Evolutionary conservation across 1,284 basidiomycete species (phyloP).

Genomic region (Malassezia caprae): DNA sequence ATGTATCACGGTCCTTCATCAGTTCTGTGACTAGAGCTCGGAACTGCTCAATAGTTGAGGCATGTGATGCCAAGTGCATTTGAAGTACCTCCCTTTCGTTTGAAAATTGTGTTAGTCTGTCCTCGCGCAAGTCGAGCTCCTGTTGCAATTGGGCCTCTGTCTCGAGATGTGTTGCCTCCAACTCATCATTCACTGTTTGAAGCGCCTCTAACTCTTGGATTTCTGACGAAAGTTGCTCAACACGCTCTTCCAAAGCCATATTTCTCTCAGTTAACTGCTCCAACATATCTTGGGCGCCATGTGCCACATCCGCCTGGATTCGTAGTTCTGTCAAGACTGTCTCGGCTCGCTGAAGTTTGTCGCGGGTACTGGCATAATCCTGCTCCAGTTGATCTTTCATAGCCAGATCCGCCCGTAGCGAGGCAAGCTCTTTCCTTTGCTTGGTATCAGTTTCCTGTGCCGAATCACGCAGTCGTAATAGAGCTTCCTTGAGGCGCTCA

Average conservation of each 20-base stretch:
- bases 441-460: constrained; percentile 78
- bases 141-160: constrained; percentile 84
- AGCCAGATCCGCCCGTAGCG: constrained; percentile 75
- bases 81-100: constrained; percentile 26
- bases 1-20: constrained; percentile 36
- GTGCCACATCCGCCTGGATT: constrained; percentile 82
- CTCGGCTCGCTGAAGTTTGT: constrained; percentile 51
- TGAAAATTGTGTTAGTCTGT: constrained; percentile 22
- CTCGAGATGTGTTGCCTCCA: constrained; percentile 91
- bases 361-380: constrained; percentile 22
- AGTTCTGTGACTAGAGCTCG: constrained; percentile 39
- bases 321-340: constrained; percentile 87
- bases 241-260: constrained; percentile 62
- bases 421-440: constrained; percentile 66
- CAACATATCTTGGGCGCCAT: constrained; percentile 90
- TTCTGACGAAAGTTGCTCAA: constrained; percentile 87
- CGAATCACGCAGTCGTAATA: constrained; percentile 58
- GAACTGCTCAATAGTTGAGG: constrained; percentile 40
- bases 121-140: constrained; percentile 56
- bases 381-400: constrained; percentile 21
- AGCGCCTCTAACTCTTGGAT: constrained; percentile 93
- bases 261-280: constrained; percentile 92
- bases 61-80: constrained; percentile 34
- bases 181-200: constrained; percentile 88
- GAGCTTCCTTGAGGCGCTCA: constrained; percentile 12